Conservation (phyloP, 106 monocot genomes). For the Alisma plantagoaquatica region DNA sequence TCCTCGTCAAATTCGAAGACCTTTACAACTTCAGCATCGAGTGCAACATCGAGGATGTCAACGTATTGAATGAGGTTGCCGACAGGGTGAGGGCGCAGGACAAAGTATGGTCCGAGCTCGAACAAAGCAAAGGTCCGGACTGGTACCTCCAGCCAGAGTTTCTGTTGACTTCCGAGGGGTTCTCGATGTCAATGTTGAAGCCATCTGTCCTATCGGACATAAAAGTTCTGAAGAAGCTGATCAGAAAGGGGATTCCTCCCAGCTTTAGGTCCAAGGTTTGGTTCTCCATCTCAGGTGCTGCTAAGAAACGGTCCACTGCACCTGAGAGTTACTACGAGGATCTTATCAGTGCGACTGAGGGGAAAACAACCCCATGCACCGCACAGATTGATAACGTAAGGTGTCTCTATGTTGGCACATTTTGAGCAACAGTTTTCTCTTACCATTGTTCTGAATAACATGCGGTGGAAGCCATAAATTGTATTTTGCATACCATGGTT, state of each 20-base stretch:
- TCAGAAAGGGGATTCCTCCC: constrained; percentile 74
- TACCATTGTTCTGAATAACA: no score
- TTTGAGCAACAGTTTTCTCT: no score
- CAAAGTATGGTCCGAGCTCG: constrained; percentile 74
- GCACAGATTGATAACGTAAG: constrained; percentile 85
- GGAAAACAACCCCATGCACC: constrained; percentile 69
- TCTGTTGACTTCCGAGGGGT: constrained; percentile 40
- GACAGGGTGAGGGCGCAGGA: constrained; percentile 76
- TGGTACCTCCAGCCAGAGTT: constrained; percentile 76
- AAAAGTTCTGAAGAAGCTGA: constrained; percentile 48
- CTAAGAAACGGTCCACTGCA: constrained; percentile 77
- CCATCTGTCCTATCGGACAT: constrained; percentile 48
- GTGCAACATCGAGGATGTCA: constrained; percentile 74
- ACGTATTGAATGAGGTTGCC: constrained; percentile 80
- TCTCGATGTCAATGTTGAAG: constrained; percentile 36
- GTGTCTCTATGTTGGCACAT: no score
- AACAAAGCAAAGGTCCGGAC: constrained; percentile 70
- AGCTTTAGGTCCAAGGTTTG: constrained; percentile 60
- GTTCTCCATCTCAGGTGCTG: constrained; percentile 68
- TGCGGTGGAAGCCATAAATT: no score
- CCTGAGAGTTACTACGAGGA: constrained; percentile 87
- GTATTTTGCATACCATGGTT: no score
- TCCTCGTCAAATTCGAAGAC: constrained; percentile 73
- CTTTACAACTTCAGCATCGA: constrained; percentile 72
- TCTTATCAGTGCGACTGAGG: constrained; percentile 54